Evolutionary conservation across 768 basidiomycete species (phyloP), one percentile per base, ranked within the genome.

Genomic region (Pulveroboletus sp.): DNA sequence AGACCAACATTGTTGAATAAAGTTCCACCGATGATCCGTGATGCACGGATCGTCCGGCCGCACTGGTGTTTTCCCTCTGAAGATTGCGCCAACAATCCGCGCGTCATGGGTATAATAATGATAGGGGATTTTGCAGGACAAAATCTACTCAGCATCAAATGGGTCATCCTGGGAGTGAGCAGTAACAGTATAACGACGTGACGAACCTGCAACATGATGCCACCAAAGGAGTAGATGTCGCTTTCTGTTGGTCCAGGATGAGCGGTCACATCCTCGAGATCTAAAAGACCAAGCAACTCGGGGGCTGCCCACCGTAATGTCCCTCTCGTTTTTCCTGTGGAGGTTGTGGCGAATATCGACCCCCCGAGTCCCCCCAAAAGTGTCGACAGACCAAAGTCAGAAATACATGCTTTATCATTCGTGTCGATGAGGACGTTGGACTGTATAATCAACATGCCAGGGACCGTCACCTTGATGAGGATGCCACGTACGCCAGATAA

Each of bases 1-100:
- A 19, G 45, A 45, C 50, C 34, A 54, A 14, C 53, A 53, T 16
- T n/a, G 31, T 20, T 17, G 32, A 43, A 49, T 45, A 26, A 49
- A 45, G 23, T 3, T 16, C 50, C 45, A 53, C 22, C 42, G 37
- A 17, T 7, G 6, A 16, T 54, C 31, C 4, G 42, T 52, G 14
- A 52, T 26, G 10, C 8, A 20, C 13, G 20, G 22, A 24, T 24
- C 12, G 23, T 35, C 37, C 2, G 50, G 45, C 3, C 45, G 43
- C 16, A 2, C 17, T 6, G 51, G 47, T 2, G 20, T 45, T 11
- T 47, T 32, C 3, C 23, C 51, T 43, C 10, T 47, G 12, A 32
- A 38, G 22, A 52, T 39, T 13, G 42, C 31, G 20, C 11, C 13
- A 31, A 31, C 30, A 11, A 31, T 31, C 13, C 14, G 30, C 30